A percentile compares a stretch with the other conserved stretches of the same genome.
Evolutionary conservation across 257 asterid species (phyloP).

Genomic region (Solanum clarkiae): DNA sequence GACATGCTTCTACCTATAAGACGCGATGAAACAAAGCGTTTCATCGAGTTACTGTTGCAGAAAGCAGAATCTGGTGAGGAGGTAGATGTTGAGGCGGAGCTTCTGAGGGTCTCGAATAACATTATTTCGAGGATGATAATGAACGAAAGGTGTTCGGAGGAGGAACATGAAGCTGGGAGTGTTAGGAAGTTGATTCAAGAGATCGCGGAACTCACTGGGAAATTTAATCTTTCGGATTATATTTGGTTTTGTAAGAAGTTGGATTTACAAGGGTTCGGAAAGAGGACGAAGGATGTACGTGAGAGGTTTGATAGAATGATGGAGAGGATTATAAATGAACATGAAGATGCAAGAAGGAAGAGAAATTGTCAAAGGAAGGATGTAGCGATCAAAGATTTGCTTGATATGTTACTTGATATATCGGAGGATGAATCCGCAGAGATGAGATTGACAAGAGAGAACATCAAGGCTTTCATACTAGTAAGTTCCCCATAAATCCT

Average conservation of each 20-base stretch:
- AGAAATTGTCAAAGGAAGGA: not conserved
- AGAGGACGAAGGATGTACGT: conserved; percentile 29
- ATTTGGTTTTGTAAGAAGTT: conserved; percentile 56
- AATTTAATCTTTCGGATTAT: conserved; percentile 47
- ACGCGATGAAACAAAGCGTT: conserved; percentile 18
- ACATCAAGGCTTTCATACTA: conserved; percentile 62
- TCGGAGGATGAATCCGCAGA: conserved; percentile 42
- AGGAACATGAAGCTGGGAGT: conserved; percentile 34
- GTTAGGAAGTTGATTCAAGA: conserved; percentile 46
- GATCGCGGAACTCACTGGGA: conserved; percentile 39
- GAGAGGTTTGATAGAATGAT: conserved; percentile 47
- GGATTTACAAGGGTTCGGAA: conserved; percentile 59
- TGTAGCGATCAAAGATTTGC: conserved; percentile 31
- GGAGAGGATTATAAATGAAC: conserved; percentile 55
- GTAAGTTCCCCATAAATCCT: conserved; percentile 13
- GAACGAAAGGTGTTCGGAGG: conserved; percentile 47
- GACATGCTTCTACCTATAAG: conserved; percentile 50
- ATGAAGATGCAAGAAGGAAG: conserved; percentile 20
- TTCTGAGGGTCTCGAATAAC: conserved; percentile 36
- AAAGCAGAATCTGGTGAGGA: conserved; percentile 19
- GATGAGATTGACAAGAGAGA: conserved; percentile 34
- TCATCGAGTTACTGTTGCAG: conserved; percentile 8
- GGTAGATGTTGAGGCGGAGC: conserved; percentile 49
- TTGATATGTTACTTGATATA: conserved; percentile 52
- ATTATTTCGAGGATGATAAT: conserved; percentile 55